Percentiles rank a stretch among this genome's conserved stretches.
These are phyloP conservation scores for Nakaseomyces sp. DNA, from an alignment of 1,139 yeast genomes.

Conservation along the genomic window DNA sequence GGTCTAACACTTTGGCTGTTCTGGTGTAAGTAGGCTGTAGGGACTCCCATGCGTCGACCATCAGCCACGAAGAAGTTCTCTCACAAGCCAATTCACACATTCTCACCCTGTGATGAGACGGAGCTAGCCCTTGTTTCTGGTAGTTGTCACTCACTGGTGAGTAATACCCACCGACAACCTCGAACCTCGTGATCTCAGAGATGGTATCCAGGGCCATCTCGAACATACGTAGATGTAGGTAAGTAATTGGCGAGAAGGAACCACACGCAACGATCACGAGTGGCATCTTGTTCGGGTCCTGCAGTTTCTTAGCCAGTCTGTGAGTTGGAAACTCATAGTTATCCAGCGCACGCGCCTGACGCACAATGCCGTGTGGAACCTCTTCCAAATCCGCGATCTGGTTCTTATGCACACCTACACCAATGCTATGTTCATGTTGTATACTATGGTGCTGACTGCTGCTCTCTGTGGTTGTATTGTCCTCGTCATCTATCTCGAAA, in stretches of 20 bases:
- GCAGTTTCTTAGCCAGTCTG: constrained; percentile 61
- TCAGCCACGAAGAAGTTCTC: constrained; percentile 91
- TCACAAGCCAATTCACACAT: constrained; percentile 99
- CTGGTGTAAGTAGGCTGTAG: constrained; percentile 85
- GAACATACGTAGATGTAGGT: constrained; percentile 90
- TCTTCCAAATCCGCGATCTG: constrained; percentile 93
- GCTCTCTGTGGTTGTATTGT: constrained; percentile 4
- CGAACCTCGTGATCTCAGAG: constrained; percentile 83
- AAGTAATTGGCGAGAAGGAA: constrained; percentile 91
- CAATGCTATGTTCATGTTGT: constrained; percentile 3
- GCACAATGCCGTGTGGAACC: constrained; percentile 84
- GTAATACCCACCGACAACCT: constrained; percentile 92
- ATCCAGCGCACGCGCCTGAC: constrained; percentile 67
- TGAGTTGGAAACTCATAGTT: constrained; percentile 80
- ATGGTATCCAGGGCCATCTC: constrained; percentile 98
- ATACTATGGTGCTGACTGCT: neutral
- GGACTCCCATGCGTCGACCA: constrained; percentile 99
- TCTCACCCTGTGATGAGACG: constrained; percentile 79
- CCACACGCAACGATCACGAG: constrained; percentile 96
- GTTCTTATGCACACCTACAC: constrained; percentile 38
- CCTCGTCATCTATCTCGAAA: constrained; percentile 4
- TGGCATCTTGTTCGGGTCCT: constrained; percentile 75
- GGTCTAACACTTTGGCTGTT: constrained; percentile 92
- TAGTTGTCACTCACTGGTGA: constrained; percentile 96
- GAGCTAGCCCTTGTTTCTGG: constrained; percentile 86